Evolutionary conservation across 2,329 filamentous ascomycete genomes (phyloP), one percentile per base, ranked within the genome.

Genomic region (Magnaporthiopsis incrustans): DNA sequence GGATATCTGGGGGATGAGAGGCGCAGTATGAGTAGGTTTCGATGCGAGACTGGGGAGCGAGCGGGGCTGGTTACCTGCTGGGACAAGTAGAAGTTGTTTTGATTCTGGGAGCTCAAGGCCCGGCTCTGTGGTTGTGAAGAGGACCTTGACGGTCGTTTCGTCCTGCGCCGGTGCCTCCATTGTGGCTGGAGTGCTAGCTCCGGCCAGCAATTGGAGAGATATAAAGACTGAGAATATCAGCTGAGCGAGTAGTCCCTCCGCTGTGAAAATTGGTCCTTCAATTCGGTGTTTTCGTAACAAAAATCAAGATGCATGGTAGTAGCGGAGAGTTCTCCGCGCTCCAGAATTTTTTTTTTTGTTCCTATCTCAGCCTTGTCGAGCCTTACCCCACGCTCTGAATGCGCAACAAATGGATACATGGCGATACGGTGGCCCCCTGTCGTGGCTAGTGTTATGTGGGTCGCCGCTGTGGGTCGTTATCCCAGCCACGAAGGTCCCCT

Each of bases 61-160:
- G 44, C 26, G 30, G 3, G 25, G 33, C 25, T 63, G 66, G 76
- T 66, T 72, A 85, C 85, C 82, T 68, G 83, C 82, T 15, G 86
- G 86, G 5, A 89, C 85, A 62, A 88, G 80, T 61, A 89, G 77
- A 71, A 88, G 83, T 64, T 80, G 79, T 74, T 84, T 87, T 69
- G 78, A 79, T 69, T 89, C 85, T 64, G 85, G 84, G 59, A 89
- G 79, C 71, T 87, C 80, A 63, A 89, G 77, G 67, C 87, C 85
- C 64, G 81, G 74, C 67, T 87, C 83, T 64, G 80, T 82, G 59
- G 87, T 89, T 65, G 83, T 87, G 77, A 90, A 89, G 75, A 86
- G 79, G 66, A 90, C 86, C 76, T 86, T 87, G 67, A 89, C 81
- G 75, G 88, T 86, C 63, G 80, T 75, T 68, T 74, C 72, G 65